A percentile compares a stretch with the other conserved stretches of the same genome.
phyloP scores from a whole-genome alignment of 2,329 filamentous ascomycete genomes.

The Epicoccum nigrum region DNA sequence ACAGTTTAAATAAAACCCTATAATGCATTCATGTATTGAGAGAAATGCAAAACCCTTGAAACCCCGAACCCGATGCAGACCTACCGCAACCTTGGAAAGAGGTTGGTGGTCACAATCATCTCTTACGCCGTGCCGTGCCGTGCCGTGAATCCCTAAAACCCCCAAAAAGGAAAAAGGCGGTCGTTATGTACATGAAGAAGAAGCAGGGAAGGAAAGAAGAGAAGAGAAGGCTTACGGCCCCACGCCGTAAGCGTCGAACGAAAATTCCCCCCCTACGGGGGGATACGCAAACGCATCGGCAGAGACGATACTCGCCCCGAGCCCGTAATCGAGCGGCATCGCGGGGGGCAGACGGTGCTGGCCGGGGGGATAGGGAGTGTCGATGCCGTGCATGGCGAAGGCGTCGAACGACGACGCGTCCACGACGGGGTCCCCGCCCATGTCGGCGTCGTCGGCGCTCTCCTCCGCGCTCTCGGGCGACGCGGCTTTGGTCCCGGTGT shows the following conservation, averaged over 20 bases:
- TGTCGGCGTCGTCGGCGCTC: constrained; percentile 16
- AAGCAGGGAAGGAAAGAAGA: background rate
- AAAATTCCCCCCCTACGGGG: constrained; percentile 29
- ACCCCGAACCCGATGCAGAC: constrained; percentile 23
- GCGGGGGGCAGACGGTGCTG: constrained; percentile 11
- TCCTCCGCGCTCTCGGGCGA: constrained; percentile 35
- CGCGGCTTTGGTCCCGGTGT: constrained; percentile 21
- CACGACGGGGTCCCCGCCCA: background rate
- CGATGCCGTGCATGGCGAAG: background rate
- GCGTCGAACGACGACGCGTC: background rate
- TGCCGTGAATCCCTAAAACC: background rate
- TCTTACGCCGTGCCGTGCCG: constrained; percentile 17
- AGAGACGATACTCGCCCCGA: constrained; percentile 23
- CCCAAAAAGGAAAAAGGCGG: constrained; percentile 5
- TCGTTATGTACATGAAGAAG: constrained; percentile 8
- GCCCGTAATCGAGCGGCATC: constrained; percentile 12
- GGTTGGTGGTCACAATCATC: constrained; percentile 34
- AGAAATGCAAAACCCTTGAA: background rate
- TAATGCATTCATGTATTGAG: too few species aligned
- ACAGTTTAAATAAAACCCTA: background rate
- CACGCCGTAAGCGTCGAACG: constrained; percentile 33
- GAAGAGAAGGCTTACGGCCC: constrained; percentile 17
- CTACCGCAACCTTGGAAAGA: constrained; percentile 34
- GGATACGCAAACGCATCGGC: constrained; percentile 24
- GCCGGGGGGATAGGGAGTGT: constrained; percentile 1